phyloP scores from a whole-genome alignment of 108 stramenopile species.

The Nitzschia sp. region DNA sequence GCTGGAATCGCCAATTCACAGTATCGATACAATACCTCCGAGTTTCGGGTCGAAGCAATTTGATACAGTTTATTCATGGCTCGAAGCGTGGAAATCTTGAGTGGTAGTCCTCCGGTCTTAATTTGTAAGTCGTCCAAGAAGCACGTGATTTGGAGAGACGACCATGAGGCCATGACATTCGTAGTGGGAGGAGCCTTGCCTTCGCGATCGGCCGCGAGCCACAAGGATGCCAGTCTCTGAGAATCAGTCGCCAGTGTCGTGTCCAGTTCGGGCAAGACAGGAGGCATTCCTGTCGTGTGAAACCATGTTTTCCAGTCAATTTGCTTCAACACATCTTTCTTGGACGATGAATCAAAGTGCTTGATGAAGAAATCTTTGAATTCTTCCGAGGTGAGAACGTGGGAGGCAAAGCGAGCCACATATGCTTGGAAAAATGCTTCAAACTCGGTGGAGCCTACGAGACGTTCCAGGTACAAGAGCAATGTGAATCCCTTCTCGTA shows the following conservation, averaged over 20 bases:
- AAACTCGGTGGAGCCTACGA: conserved; percentile 83
- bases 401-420: conserved; percentile 70
- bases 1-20: conserved; percentile 80
- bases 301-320: conserved; percentile 91
- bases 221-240: conserved; percentile 69
- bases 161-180: conserved; percentile 59
- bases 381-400: conserved; percentile 71
- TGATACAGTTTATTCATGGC: conserved; percentile 75
- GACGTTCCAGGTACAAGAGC: conserved; percentile 76
- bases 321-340: conserved; percentile 14
- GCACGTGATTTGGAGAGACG: conserved; percentile 78
- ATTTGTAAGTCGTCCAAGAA: conserved; percentile 76
- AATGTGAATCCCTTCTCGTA: conserved; percentile 91
- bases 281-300: conserved; percentile 82
- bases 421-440: conserved; percentile 88
- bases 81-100: conserved; percentile 55
- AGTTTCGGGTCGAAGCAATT: conserved; percentile 70
- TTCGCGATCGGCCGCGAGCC: conserved; percentile 55
- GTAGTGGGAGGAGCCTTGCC: conserved; percentile 25
- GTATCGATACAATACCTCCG: conserved; percentile 92
- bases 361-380: conserved; percentile 77
- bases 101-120: conserved; percentile 42
- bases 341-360: conserved; percentile 50
- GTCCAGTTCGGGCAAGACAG: conserved; percentile 70
- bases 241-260: conserved; percentile 68